A percentile compares a stretch with the other conserved stretches of the same genome.
phyloP scores from a whole-genome alignment of 1,284 basidiomycete genomes.

The Tetrapyrgos nigripes region DNA sequence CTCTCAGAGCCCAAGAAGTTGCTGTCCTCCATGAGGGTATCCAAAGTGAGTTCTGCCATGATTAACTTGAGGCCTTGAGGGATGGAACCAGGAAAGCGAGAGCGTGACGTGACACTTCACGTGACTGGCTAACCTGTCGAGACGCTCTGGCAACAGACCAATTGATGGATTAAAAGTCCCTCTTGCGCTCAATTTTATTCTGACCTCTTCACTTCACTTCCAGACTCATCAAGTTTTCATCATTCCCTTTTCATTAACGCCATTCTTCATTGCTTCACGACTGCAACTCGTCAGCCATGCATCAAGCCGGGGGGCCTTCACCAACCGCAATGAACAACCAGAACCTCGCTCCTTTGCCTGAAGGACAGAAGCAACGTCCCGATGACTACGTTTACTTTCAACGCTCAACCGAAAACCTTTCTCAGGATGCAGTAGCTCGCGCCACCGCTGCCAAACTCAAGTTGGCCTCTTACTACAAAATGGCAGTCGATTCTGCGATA shows the following conservation, averaged over 20 bases:
- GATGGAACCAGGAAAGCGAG: too few species aligned
- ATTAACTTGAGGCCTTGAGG: constrained; percentile 10
- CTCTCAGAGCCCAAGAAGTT: constrained; percentile 75
- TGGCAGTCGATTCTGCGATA: constrained; percentile 58
- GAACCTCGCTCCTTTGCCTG: constrained; percentile 13
- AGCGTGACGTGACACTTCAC: too few species aligned
- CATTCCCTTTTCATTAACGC: constrained; percentile 18
- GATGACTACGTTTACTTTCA: constrained; percentile 96
- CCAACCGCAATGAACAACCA: constrained; percentile 27
- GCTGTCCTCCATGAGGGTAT: constrained; percentile 77
- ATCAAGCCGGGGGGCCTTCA: constrained; percentile 41
- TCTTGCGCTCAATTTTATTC: too few species aligned
- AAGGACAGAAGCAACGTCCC: constrained; percentile 15
- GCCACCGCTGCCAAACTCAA: constrained; percentile 97
- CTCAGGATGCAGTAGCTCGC: constrained; percentile 88
- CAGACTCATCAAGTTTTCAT: too few species aligned
- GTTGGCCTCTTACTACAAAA: constrained; percentile 97
- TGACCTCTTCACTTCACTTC: too few species aligned
- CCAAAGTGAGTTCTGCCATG: constrained; percentile 77
- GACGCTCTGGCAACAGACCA: not conserved
- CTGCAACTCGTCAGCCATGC: too few species aligned
- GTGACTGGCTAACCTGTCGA: not conserved
- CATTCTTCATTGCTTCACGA: constrained; percentile 14
- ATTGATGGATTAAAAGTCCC: constrained; percentile 1
- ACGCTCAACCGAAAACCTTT: constrained; percentile 84